Evolutionary conservation across 2,329 filamentous ascomycete genomes (phyloP).

Genomic region (Dryadomyces sulphureus): DNA sequence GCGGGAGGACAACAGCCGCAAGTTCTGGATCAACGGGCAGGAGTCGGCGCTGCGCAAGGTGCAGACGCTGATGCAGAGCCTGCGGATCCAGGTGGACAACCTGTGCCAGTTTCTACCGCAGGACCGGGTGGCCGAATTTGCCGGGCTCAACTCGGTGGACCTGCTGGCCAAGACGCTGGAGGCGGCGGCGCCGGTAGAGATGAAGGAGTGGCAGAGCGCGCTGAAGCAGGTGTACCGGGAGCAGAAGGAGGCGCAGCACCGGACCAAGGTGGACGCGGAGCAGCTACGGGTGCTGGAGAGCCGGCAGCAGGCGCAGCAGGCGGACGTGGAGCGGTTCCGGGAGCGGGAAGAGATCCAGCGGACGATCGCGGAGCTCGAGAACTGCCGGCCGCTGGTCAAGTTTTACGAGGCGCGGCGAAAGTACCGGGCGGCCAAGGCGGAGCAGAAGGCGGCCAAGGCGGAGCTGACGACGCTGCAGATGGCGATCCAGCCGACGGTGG

Average conservation of each 20-base stretch:
- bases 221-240: slow-evolving; percentile 57
- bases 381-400: slow-evolving; percentile 48
- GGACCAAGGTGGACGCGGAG: slow-evolving; percentile 44
- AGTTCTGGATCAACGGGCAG: slow-evolving; percentile 64
- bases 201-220: slow-evolving; percentile 62
- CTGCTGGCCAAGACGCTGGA: slow-evolving; percentile 75
- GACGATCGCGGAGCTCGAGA: slow-evolving; percentile 49
- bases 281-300: slow-evolving; percentile 52
- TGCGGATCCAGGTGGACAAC: slow-evolving; percentile 94
- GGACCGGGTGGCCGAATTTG: slow-evolving; percentile 90
- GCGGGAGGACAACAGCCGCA: slow-evolving; percentile 65
- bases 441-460: slow-evolving; percentile 35
- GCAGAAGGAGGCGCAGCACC: slow-evolving; percentile 48
- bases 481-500: slow-evolving; percentile 48
- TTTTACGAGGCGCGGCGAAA: slow-evolving; percentile 41
- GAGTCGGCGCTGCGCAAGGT: slow-evolving; percentile 48
- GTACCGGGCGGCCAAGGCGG: slow-evolving; percentile 36
- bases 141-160: slow-evolving; percentile 65
- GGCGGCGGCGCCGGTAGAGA: slow-evolving; percentile 69
- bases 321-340: slow-evolving; percentile 68
- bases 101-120: slow-evolving; percentile 94
- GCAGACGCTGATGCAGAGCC: slow-evolving; percentile 48
- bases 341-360: slow-evolving; percentile 57
- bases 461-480: slow-evolving; percentile 46
- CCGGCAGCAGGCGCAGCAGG: slow-evolving; percentile 59